Evolutionary conservation across 345 rosid genomes (phyloP).

Genomic region (Euphorbia peplus): DNA sequence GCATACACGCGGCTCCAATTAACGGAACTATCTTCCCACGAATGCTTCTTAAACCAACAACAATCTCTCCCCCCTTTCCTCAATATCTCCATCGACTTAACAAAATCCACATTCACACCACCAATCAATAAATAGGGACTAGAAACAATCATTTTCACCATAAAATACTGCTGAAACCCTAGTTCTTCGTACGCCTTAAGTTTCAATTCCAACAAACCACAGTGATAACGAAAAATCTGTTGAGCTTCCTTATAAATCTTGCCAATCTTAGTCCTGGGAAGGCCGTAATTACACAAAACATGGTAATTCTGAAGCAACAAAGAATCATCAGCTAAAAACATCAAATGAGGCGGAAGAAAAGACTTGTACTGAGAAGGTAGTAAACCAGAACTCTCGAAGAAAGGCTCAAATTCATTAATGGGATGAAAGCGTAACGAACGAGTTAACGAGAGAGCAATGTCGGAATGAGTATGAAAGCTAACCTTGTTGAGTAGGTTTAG

Average conservation of each 20-base stretch:
- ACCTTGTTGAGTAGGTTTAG: slow-evolving; percentile 38
- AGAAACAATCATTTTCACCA: slow-evolving; percentile 33
- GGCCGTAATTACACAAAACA: slow-evolving; percentile 58
- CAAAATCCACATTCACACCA: slow-evolving; percentile 41
- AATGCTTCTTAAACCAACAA: slow-evolving; percentile 43
- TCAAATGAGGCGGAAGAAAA: slow-evolving; percentile 45
- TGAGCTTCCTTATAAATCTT: slow-evolving; percentile 50
- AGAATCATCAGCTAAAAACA: slow-evolving; percentile 63
- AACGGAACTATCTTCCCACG: slow-evolving; percentile 32
- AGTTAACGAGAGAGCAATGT: slow-evolving; percentile 23
- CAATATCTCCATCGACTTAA: slow-evolving; percentile 44
- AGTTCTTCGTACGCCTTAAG: slow-evolving; percentile 56
- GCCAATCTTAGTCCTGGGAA: slow-evolving; percentile 59
- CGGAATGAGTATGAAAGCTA: no score
- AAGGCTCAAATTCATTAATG: slow-evolving; percentile 85
- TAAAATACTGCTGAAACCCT: slow-evolving; percentile 45
- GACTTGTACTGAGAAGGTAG: slow-evolving; percentile 38
- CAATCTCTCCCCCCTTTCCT: slow-evolving; percentile 42
- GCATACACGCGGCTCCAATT: slow-evolving; percentile 55
- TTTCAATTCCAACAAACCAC: slow-evolving; percentile 47
- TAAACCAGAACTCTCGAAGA: slow-evolving; percentile 80
- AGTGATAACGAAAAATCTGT: slow-evolving; percentile 47
- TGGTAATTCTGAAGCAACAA: slow-evolving; percentile 58
- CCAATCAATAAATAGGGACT: slow-evolving; percentile 58
- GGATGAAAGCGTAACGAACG: slow-evolving; percentile 68